Evolutionary conservation across 805 yeast genomes (phyloP), one percentile per base, ranked within the genome.

Genomic region (Candida arabinofermentans): DNA sequence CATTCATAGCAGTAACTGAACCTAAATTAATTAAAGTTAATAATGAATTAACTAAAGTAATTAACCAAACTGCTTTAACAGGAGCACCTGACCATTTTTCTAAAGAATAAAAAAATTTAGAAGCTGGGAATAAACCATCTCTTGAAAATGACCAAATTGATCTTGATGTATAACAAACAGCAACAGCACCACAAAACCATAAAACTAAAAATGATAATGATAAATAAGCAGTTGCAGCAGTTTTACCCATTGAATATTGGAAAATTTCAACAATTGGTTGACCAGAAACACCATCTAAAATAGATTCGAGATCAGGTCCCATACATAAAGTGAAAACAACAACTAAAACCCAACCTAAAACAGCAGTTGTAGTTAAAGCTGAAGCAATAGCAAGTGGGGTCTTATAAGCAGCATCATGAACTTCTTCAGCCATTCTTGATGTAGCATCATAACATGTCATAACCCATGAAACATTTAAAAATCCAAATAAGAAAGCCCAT

Each of bases 371-470:
- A 10, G 69, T 54, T 38, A 76, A 67, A 16, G 82, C 79, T 9
- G 75, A 65, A 7, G 77, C 67, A 39, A 80, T 79, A 8, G 85
- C 86, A 44, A 72, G 57, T 16, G 86, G 85, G 8, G 81, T 77
- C 24, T 72, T 66, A 42, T 62, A 65, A 12, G 75, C 75, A 16
- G 86, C 83, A 44, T 72, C 67, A 42, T 68, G 65, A 43, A 77
- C 72, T 54, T 75, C 80, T 54, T 75, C 81, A 4, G 77, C 65
- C 70, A 75, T 72, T 61, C 77, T 74, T 35, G 76, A 69, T 27
- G 75, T 71, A 21, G 79, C 74, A 57, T 75, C 81, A 52, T 75
- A 75, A 24, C 76, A 71, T 22, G 80, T 77, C 67, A 75, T 75
- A 44, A 78, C 77, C 81, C 81, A 75, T 31, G 77, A 69, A 14